Percentiles rank a stretch among this genome's conserved stretches.
Evolutionary conservation across 306 rosid species (phyloP).

Genomic region (Lotus japonicus): DNA sequence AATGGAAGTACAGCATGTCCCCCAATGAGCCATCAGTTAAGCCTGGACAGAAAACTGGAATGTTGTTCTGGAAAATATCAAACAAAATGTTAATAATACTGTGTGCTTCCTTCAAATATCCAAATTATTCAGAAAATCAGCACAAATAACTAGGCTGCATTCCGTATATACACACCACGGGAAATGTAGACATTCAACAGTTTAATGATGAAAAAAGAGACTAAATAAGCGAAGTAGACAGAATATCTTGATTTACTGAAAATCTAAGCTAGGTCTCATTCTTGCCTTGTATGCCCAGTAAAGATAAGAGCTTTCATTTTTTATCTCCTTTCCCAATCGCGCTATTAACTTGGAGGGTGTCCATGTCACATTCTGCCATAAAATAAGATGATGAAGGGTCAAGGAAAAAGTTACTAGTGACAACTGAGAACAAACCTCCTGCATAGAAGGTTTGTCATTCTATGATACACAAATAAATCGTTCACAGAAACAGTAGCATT

Average conservation of each 20-base stretch:
- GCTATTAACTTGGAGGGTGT: conserved; percentile 79
- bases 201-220: neutral
- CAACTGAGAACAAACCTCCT: neutral
- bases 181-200: neutral
- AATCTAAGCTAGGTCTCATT: neutral
- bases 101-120: neutral
- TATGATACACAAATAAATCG: neutral
- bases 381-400: neutral
- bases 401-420: neutral
- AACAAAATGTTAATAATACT: neutral
- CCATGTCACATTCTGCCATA: conserved; percentile 61
- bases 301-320: conserved; percentile 74
- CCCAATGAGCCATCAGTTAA: conserved; percentile 95
- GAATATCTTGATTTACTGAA: conserved; percentile 6
- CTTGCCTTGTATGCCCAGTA: conserved; percentile 91
- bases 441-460: neutral
- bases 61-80: conserved; percentile 56
- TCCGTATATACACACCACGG: neutral
- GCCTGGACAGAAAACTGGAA: conserved; percentile 91
- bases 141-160: neutral
- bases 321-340: conserved; percentile 87
- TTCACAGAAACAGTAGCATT: neutral
- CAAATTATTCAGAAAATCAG: neutral
- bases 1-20: conserved; percentile 93
- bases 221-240: neutral